A percentile compares a stretch with the other conserved stretches of the same genome.
Conservation (phyloP, 345 rosid species). For the Populus simonii region DNA sequence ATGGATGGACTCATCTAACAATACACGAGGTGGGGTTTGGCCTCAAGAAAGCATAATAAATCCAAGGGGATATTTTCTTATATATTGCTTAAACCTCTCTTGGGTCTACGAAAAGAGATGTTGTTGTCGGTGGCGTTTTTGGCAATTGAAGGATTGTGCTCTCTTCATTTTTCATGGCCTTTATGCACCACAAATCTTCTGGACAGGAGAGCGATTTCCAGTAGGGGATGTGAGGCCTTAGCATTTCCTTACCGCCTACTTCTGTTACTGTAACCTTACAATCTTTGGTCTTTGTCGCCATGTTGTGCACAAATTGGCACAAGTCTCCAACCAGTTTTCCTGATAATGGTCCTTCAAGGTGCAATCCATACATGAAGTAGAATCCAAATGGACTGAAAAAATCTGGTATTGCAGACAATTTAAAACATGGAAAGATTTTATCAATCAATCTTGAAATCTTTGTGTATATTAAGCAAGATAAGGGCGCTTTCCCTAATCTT, state of each 20-base stretch:
- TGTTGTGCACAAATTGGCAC: constrained; percentile 57
- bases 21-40: constrained; percentile 25
- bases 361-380: constrained; percentile 68
- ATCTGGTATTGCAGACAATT: constrained; percentile 51
- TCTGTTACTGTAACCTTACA: constrained; percentile 67
- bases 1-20: constrained; percentile 24
- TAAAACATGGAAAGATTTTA: constrained; percentile 46
- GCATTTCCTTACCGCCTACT: constrained; percentile 41
- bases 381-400: constrained; percentile 67
- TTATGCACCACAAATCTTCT: constrained; percentile 84
- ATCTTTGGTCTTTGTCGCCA: constrained; percentile 49
- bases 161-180: constrained; percentile 45
- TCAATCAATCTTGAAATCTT: constrained; percentile 44
- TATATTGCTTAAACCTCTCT: constrained; percentile 54
- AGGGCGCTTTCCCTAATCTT: constrained; percentile 53
- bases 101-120: constrained; percentile 76
- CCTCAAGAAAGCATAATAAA: constrained; percentile 5
- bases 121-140: constrained; percentile 23
- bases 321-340: constrained; percentile 51
- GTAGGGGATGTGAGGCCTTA: constrained; percentile 53
- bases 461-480: constrained; percentile 48
- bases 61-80: neutral
- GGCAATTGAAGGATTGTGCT: constrained; percentile 28
- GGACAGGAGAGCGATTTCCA: constrained; percentile 76
- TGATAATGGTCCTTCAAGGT: constrained; percentile 54